Conservation (phyloP, 257 asterid genomes). For the Sherardia arvensis region DNA sequence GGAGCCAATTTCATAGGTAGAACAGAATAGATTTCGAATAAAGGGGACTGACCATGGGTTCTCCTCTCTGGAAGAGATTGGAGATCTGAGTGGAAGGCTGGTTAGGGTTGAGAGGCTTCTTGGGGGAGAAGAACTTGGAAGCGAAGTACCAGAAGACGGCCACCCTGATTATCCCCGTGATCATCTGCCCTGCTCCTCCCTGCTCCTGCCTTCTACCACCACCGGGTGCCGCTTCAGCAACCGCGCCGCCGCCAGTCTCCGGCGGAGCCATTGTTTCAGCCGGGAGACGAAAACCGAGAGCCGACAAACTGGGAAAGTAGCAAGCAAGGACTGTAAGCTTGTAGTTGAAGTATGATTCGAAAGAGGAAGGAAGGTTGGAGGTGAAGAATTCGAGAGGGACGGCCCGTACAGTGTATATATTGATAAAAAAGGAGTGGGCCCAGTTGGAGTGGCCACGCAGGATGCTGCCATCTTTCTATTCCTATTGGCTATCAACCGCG, state of each 20-base stretch:
- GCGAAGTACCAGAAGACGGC: slow-evolving; percentile 97
- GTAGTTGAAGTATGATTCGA: not conserved
- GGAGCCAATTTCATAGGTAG: too few species aligned
- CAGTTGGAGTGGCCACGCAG: not conserved
- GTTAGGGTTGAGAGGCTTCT: slow-evolving; percentile 39
- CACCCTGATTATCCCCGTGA: slow-evolving; percentile 72
- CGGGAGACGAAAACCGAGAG: not conserved
- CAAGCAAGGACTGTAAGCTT: not conserved
- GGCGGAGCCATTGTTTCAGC: slow-evolving; percentile 11
- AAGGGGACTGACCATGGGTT: slow-evolving; percentile 46
- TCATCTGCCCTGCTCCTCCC: slow-evolving; percentile 69
- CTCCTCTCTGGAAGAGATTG: slow-evolving; percentile 82
- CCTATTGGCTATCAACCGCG: too few species aligned
- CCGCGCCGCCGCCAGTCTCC: slow-evolving; percentile 14
- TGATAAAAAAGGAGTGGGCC: not conserved
- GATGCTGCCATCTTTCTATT: not conserved
- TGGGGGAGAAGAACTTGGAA: slow-evolving; percentile 80
- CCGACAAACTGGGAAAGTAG: not conserved
- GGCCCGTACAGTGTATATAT: not conserved
- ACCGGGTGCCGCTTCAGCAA: slow-evolving; percentile 51
- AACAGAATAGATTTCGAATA: not conserved
- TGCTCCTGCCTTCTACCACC: slow-evolving; percentile 35
- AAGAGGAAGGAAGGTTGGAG: not conserved
- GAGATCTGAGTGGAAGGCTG: slow-evolving; percentile 75
- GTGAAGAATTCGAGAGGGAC: not conserved